Evolutionary conservation across 495 filamentous ascomycete species (phyloP), one percentile per base, ranked within the genome.

Genomic region (Entonaema liquescens): DNA sequence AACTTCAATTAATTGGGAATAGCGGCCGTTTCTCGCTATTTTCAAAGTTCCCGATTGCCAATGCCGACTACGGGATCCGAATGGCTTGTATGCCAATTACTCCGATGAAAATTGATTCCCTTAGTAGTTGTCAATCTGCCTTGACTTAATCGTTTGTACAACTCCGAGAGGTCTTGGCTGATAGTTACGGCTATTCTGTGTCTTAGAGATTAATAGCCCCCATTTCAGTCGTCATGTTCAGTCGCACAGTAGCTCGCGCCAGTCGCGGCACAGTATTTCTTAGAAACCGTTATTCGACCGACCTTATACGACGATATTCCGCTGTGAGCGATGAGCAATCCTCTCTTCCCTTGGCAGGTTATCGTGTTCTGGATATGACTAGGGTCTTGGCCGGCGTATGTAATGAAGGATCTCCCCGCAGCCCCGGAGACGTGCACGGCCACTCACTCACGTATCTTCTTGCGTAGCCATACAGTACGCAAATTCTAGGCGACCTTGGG

Each of bases 401-500:
- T 87, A 15, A 56, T 7, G 36, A 15, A 47, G 26, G 29, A 53
- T 44, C 42, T 13, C 40, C 26, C 28, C 47, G 17, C 29, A 33
- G 17, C 35, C 36, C 26, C 68, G 59, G 38, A 59, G 35, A 52
- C 38, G 58, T 56, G 71, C 53, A 49, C 40, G 71, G 35, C 38
- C 57, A 47, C 42, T 40, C 40, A n/a, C 28, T 31, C 52, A 40
- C 72, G 57, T 47, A 57, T 28, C 38, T 6, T 13, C 35, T 67
- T 6, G 13, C 55, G 17, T 74, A 99, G 95, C 95, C 95, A 70
- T 98, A 98, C 77, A 97, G 94, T 73, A 98, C 95, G 55, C 95
- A 99, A 78, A 98, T 99, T 38, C 84, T 99, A 9, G 95, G 95
- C 69, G 95, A 99, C 78, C 84, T 99, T 72, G 95, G 95, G 95